Evolutionary conservation across 2,329 filamentous ascomycete species (phyloP), one percentile per base, ranked within the genome.

Genomic region (Penicillium oxalicum): DNA sequence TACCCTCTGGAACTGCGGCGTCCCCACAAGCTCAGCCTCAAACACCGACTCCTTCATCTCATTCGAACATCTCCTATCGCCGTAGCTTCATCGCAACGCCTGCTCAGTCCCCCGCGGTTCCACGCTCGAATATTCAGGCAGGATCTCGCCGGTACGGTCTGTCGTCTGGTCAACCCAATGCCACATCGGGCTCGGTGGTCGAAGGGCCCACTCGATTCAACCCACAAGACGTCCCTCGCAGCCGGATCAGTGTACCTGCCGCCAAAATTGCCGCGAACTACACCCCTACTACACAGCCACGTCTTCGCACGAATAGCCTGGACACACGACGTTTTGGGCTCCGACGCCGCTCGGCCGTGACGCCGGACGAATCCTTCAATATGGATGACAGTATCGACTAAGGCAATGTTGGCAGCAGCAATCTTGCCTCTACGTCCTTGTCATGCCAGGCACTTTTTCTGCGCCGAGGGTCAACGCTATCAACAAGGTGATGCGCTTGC

Each of bases 81-180:
- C 64, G 69, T 50, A 68, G 60, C 58, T 63, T 66, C 45, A 60
- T 64, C 43, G 61, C 67, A 2, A 61, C 66, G 6, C 55, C 61
- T 5, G 56, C 59, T 4, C 67, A 65, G 49, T 62, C 69, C 4
- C 68, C 68, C 4, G 59, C 68, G 13, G 61, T 66, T n/a, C 57
- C 66, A 5, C 62, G 66, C 44, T 56, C 66, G 18, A 71, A 69
- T 47, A 70, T 72, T 36, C 70, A 71, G 49, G 69, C 69, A 1
- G 70, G 70, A 18, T 72, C 66, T 24, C 70, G 68, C 27, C 62
- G 70, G 24, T 72, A 72, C 44, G 66, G 65, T 5, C 40, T 63
- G 18, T 56, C 65, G 3, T 45, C 59, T 4, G 53, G 49, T 37
- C 47, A 55, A 40, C 54, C 60, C 25, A 53, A 55, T 35, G 45